These are phyloP conservation scores for Colletotrichum acutatum DNA, from an alignment of 2,329 filamentous ascomycete genomes.

Conservation along the genomic window DNA sequence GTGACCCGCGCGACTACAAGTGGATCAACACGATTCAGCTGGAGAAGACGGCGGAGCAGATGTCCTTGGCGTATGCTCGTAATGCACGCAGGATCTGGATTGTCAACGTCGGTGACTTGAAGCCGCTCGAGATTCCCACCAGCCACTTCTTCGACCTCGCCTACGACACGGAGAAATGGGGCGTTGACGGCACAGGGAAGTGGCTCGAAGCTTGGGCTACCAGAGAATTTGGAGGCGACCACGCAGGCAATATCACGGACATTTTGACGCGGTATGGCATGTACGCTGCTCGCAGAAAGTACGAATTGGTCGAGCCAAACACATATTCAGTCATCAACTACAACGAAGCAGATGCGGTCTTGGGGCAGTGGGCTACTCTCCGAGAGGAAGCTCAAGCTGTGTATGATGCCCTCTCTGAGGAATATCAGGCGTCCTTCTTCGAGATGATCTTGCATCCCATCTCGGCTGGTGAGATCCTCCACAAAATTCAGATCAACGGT, in stretches of 20 bases:
- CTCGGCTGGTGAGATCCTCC: conserved; percentile 62
- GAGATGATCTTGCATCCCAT: conserved; percentile 67
- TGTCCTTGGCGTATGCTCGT: conserved; percentile 68
- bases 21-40: conserved; percentile 75
- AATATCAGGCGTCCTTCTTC: conserved; percentile 67
- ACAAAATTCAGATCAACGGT: conserved; percentile 59
- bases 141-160: conserved; percentile 76
- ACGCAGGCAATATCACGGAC: conserved; percentile 58
- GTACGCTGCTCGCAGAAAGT: conserved; percentile 48
- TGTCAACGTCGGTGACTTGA: conserved; percentile 75
- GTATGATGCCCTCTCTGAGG: conserved; percentile 62
- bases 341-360: conserved; percentile 64
- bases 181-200: conserved; percentile 62
- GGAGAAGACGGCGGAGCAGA: conserved; percentile 69
- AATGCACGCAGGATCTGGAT: conserved; percentile 72
- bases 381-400: conserved; percentile 64
- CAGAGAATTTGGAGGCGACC: conserved; percentile 64
- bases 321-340: conserved; percentile 67
- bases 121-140: conserved; percentile 72
- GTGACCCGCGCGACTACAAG: conserved; percentile 59
- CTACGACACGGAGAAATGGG: conserved; percentile 69
- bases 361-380: conserved; percentile 62
- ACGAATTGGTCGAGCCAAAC: conserved; percentile 48
- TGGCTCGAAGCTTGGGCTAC: conserved; percentile 69
- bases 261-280: conserved; percentile 60